Conservation (phyloP, 2,329 filamentous ascomycete species). For the Trichoderma atroviride region DNA sequence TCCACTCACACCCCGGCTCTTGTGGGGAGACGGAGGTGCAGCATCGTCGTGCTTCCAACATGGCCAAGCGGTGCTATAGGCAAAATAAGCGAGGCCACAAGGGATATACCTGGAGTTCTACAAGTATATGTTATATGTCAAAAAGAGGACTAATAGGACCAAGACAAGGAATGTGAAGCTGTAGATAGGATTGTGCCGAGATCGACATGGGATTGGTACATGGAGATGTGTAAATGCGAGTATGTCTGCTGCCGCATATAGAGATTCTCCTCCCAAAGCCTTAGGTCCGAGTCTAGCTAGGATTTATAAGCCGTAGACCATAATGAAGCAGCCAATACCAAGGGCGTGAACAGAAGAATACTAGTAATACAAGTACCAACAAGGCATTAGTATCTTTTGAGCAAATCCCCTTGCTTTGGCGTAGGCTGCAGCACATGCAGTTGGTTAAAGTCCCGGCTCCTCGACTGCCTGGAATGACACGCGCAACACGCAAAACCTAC, state of each 20-base stretch:
- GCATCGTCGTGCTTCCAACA: background rate
- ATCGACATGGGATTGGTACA: background rate
- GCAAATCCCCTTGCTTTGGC: background rate
- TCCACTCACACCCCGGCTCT: constrained; percentile 20
- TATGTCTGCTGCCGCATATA: background rate
- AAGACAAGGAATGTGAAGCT: background rate
- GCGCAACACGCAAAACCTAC: background rate
- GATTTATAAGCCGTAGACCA: background rate
- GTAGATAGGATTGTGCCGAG: background rate
- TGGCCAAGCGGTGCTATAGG: background rate
- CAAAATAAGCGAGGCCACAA: background rate
- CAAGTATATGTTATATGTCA: no score
- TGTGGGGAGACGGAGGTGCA: constrained; percentile 19
- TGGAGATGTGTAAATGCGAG: background rate
- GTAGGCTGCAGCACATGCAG: background rate
- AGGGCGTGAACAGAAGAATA: background rate
- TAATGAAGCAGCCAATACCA: background rate
- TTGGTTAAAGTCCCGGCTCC: background rate
- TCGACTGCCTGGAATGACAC: background rate
- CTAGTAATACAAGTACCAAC: no score
- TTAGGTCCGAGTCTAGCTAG: background rate
- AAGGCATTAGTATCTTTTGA: background rate
- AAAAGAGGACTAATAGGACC: background rate
- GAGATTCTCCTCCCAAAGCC: background rate
- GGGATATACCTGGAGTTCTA: background rate